A percentile compares a stretch with the other conserved stretches of the same genome.
These are phyloP conservation scores for Albophoma yamanashiensis DNA, from an alignment of 2,329 filamentous ascomycete genomes.

Conservation along the genomic window DNA sequence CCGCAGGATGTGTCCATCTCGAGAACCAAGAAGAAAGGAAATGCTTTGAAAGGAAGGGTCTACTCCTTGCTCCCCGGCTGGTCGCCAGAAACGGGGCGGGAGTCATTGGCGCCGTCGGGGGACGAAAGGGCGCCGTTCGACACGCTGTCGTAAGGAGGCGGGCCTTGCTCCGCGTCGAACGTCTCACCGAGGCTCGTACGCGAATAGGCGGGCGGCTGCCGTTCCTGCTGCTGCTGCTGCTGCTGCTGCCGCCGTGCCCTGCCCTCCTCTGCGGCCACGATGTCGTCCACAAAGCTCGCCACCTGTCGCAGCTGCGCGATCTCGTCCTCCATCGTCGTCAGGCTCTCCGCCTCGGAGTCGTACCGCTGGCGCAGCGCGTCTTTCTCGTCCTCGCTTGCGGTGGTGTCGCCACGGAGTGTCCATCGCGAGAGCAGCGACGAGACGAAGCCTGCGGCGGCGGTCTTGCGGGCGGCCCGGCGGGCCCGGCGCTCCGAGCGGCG, in stretches of 20 bases:
- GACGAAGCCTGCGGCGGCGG: slow-evolving; percentile 9
- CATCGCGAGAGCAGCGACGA: slow-evolving; percentile 17
- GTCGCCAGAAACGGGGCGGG: slow-evolving; percentile 11
- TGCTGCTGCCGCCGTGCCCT: slow-evolving; percentile 1
- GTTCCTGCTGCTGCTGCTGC: slow-evolving; percentile 1
- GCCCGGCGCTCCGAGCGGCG: slow-evolving; percentile 15
- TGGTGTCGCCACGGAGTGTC: not conserved
- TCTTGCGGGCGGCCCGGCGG: slow-evolving; percentile 13
- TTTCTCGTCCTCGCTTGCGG: not conserved
- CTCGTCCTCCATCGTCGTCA: slow-evolving; percentile 32
- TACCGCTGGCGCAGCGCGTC: not conserved
- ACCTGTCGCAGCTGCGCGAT: slow-evolving; percentile 36
- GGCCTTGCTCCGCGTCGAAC: slow-evolving; percentile 23
- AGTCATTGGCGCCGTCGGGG: slow-evolving; percentile 31
- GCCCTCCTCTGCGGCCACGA: slow-evolving; percentile 34
- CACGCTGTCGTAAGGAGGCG: slow-evolving; percentile 31
- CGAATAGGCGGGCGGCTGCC: slow-evolving; percentile 1
- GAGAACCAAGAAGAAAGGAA: not conserved
- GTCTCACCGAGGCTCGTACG: slow-evolving; percentile 5
- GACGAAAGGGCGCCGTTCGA: slow-evolving; percentile 11
- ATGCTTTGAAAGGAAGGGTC: not conserved
- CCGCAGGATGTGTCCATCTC: too few species aligned
- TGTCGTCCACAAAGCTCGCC: slow-evolving; percentile 32
- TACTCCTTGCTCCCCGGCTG: not conserved
- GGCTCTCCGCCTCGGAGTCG: not conserved